phyloP scores from a whole-genome alignment of 1,139 yeast genomes.

The Yamadazyma diospyri region DNA sequence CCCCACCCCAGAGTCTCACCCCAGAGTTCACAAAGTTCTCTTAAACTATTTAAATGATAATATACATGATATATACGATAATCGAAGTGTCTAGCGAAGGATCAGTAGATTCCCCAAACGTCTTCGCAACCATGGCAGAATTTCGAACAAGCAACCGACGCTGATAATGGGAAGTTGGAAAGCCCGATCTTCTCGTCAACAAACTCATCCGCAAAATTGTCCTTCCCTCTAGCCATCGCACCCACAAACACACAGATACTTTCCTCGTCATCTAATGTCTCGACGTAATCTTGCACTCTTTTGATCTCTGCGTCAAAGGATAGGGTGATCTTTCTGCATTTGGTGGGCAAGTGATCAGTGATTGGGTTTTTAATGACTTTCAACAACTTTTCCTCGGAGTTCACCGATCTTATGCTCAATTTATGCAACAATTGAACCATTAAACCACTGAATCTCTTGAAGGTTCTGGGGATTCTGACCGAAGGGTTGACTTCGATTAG shows the following conservation, averaged over 20 bases:
- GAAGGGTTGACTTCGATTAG: conserved; percentile 93
- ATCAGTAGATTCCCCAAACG: conserved; percentile 75
- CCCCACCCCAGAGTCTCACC: too few relatives aligned
- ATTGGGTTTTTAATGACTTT: conserved; percentile 96
- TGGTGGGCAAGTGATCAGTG: conserved; percentile 93
- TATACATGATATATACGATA: conserved; percentile 4
- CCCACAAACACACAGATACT: conserved; percentile 97
- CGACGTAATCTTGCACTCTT: conserved; percentile 85
- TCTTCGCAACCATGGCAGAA: conserved; percentile 99
- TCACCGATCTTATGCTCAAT: conserved; percentile 87
- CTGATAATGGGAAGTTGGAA: conserved; percentile 91
- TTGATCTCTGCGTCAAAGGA: conserved; percentile 91
- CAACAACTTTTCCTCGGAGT: conserved; percentile 88
- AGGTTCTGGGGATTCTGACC: conserved; percentile 96
- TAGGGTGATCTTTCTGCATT: conserved; percentile 88
- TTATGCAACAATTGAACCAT: conserved; percentile 96
- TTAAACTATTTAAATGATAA: conserved; percentile 5
- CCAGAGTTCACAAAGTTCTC: too few relatives aligned
- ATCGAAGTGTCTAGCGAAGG: conserved; percentile 1
- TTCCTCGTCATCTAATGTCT: conserved; percentile 78
- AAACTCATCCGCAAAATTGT: conserved; percentile 92
- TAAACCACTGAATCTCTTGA: conserved; percentile 93
- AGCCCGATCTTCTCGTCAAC: conserved; percentile 96
- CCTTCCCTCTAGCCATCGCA: conserved; percentile 98
- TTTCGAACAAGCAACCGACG: conserved; percentile 96